These are phyloP conservation scores for Penicillium tannophilum DNA, from an alignment of 495 filamentous ascomycete species.

Conservation along the genomic window DNA sequence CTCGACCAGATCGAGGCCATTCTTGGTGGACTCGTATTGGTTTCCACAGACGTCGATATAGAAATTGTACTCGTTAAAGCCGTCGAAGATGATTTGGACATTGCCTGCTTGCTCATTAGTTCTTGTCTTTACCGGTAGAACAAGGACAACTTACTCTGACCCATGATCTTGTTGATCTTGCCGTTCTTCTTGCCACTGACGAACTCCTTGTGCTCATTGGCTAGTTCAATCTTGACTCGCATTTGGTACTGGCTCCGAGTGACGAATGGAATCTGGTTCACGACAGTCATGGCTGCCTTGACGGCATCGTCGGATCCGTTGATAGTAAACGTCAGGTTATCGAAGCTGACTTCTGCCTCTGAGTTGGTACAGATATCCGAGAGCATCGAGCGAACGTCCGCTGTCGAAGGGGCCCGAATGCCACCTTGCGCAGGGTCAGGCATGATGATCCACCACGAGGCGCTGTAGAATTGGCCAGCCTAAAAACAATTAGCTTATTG, in stretches of 20 bases:
- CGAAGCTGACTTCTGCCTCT: constrained; percentile 90
- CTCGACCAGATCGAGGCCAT: constrained; percentile 88
- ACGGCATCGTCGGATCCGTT: constrained; percentile 94
- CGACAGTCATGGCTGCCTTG: constrained; percentile 88
- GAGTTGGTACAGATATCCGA: constrained; percentile 96
- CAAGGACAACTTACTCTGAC: constrained; percentile 66
- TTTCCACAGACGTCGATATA: constrained; percentile 95
- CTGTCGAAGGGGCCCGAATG: constrained; percentile 66
- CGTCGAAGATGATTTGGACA: constrained; percentile 98
- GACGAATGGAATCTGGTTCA: constrained; percentile 88
- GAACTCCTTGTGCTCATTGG: constrained; percentile 99
- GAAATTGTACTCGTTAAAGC: constrained; percentile 99
- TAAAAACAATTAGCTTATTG: constrained; percentile 42
- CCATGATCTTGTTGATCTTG: constrained; percentile 99
- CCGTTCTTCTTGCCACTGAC: constrained; percentile 99
- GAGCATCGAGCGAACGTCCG: constrained; percentile 85
- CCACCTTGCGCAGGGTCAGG: constrained; percentile 63
- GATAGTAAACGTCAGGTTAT: constrained; percentile 90
- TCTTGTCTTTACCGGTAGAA: neutral
- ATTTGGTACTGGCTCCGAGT: constrained; percentile 87
- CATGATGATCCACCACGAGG: constrained; percentile 91
- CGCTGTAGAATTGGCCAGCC: constrained; percentile 97
- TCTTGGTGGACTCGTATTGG: constrained; percentile 88
- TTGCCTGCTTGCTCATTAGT: constrained; percentile 57
- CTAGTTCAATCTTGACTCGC: constrained; percentile 95